Evolutionary conservation across 1,284 basidiomycete genomes (phyloP), one percentile per base, ranked within the genome.

Genomic region (Ceratobasidium sp.): DNA sequence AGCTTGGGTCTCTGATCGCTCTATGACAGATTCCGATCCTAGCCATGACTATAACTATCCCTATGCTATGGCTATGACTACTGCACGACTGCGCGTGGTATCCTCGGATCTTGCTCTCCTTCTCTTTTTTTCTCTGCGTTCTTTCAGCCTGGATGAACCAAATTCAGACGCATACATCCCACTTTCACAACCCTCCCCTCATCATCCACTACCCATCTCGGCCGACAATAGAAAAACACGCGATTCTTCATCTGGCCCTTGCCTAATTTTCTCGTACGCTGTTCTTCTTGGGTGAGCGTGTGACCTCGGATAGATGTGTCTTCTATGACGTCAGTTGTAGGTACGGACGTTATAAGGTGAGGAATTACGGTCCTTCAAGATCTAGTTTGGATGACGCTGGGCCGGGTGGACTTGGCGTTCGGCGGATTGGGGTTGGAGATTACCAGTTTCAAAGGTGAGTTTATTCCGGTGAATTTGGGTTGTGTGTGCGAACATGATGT

Each of bases 401-500:
- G 35, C 11, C 6, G 35, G 35, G 35, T 11, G 35, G 35, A 38
- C 35, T 38, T 38, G 35, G 35, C 35, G 35, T 38, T 38, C 11
- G 35, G 35, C 35, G 35, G 35, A 11, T 4, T 11, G 35, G 35
- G 11, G 11, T 38, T n/a, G n/a, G n/a, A n/a, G n/a, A n/a, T n/a
- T n/a, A n/a, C n/a, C n/a, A 38, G 11, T 11, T 11, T 38, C 35
- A 11, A 38, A 46, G 43, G 59, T 62, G 26, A 46, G 59, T 62
- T 14, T 16, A 14, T 58, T 30, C 11, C 35, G 1, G 7, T 38
- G 4, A 7, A 6, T 49, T 38, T 41, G 57, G 21, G n/a, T 38
- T 38, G 35, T 38, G 35, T 4, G 35, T n/a, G 35, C 18, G 14
- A 14, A 14, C 43, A 30, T 49, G 66, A 70, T 70, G 66, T 69